Percentiles rank a stretch among this genome's conserved stretches.
Conservation (phyloP, 768 basidiomycete species). For the Lentinula detonsa region DNA sequence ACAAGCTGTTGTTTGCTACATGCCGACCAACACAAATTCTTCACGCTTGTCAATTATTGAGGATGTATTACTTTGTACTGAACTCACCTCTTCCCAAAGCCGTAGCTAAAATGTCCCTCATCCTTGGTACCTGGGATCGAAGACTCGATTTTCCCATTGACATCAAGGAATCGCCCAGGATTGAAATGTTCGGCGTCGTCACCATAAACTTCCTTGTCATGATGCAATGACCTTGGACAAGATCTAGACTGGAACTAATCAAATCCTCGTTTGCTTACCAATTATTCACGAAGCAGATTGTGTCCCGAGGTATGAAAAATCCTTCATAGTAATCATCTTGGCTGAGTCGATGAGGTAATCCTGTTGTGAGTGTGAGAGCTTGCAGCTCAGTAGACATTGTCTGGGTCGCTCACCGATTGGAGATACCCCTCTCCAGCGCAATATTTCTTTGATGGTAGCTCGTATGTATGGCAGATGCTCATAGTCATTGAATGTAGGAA, state of each 20-base stretch:
- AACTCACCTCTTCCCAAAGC: constrained; percentile 15
- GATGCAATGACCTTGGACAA: not conserved
- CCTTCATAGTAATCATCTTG: constrained; percentile 11
- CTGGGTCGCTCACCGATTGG: constrained; percentile 21
- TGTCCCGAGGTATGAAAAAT: constrained; percentile 4
- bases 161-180: constrained; percentile 6
- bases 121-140: constrained; percentile 7
- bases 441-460: constrained; percentile 28
- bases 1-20: constrained; percentile 23
- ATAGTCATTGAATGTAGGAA: constrained; percentile 29
- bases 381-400: not conserved
- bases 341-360: not conserved
- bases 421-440: constrained; percentile 24
- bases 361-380: not conserved
- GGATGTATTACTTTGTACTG: not conserved
- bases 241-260: not conserved
- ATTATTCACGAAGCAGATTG: constrained; percentile 5
- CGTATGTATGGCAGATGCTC: constrained; percentile 25
- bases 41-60: not conserved
- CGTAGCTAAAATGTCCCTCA: constrained; percentile 18
- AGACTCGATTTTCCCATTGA: not conserved
- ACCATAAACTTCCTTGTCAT: not conserved
- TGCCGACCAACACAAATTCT: constrained; percentile 20
- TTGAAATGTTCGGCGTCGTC: not conserved
- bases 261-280: not conserved